Evolutionary conservation across 2,329 filamentous ascomycete genomes (phyloP).

Genomic region (Pestalotiopsis sp.): DNA sequence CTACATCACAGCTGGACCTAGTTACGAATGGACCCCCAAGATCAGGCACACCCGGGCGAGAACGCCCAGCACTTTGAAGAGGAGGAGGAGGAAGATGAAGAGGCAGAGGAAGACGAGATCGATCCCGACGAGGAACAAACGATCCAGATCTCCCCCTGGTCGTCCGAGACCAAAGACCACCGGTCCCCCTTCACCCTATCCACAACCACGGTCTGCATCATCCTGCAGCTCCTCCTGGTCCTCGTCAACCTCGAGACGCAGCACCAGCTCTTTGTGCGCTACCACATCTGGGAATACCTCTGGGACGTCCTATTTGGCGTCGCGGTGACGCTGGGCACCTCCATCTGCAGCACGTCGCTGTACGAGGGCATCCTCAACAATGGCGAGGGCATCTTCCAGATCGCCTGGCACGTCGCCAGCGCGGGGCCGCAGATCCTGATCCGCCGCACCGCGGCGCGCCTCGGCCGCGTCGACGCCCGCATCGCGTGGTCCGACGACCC

Average conservation of each 20-base stretch:
- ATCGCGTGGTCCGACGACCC: background rate
- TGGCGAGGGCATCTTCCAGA: background rate
- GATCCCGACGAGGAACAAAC: background rate
- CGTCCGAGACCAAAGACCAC: background rate
- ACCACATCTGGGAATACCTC: background rate
- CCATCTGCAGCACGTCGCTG: background rate
- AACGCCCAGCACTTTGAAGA: background rate
- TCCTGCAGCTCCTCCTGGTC: background rate
- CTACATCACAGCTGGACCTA: background rate
- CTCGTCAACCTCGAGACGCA: background rate
- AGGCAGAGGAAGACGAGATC: background rate
- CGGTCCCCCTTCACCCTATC: background rate
- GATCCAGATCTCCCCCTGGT: background rate
- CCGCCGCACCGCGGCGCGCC: background rate
- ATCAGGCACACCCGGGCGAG: background rate
- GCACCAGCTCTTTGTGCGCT: background rate
- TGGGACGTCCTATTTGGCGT: background rate
- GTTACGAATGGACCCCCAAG: background rate
- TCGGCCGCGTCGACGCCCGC: background rate
- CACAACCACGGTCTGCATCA: background rate
- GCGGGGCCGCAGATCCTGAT: background rate
- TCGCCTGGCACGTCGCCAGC: background rate
- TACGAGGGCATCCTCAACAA: background rate
- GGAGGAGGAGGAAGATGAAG: background rate
- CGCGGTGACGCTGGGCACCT: background rate